Evolutionary conservation across 2,329 filamentous ascomycete genomes (phyloP).

Genomic region (Rhynchosporium graminicola): DNA sequence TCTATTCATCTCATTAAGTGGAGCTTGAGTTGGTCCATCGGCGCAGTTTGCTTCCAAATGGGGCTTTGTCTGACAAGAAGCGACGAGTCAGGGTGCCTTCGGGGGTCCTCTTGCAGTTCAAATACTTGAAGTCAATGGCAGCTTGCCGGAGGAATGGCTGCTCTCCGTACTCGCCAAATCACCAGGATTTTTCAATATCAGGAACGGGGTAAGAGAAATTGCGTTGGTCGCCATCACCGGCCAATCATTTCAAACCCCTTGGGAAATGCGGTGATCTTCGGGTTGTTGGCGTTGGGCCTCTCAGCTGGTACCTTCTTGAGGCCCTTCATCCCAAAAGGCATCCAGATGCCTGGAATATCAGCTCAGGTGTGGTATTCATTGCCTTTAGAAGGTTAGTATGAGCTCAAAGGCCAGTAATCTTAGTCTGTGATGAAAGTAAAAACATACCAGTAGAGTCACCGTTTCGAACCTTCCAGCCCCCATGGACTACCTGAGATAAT

Average conservation of each 20-base stretch:
- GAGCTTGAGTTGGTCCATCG: conserved; percentile 78
- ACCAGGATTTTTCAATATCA: conserved; percentile 67
- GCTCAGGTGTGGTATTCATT: no score
- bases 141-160: conserved; percentile 75
- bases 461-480: no score
- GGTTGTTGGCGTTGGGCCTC: conserved; percentile 51
- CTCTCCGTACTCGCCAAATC: conserved; percentile 58
- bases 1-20: conserved; percentile 89
- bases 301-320: no score
- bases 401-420: no score
- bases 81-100: conserved; percentile 74
- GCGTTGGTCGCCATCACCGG: conserved; percentile 68
- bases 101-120: conserved; percentile 67
- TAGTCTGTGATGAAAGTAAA: no score
- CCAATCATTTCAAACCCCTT: conserved; percentile 76
- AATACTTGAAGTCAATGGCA: conserved; percentile 90
- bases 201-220: conserved; percentile 69
- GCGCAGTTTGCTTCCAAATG: conserved; percentile 79
- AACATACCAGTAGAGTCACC: no score
- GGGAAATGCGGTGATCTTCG: conserved; percentile 71
- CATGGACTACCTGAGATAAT: no score
- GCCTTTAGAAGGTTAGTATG: no score
- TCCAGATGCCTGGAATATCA: no score
- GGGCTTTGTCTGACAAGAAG: conserved; percentile 72
- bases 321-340: no score